phyloP scores from a whole-genome alignment of 2,329 filamentous ascomycete species.

The Cladosporium austrohemisphaericum region DNA sequence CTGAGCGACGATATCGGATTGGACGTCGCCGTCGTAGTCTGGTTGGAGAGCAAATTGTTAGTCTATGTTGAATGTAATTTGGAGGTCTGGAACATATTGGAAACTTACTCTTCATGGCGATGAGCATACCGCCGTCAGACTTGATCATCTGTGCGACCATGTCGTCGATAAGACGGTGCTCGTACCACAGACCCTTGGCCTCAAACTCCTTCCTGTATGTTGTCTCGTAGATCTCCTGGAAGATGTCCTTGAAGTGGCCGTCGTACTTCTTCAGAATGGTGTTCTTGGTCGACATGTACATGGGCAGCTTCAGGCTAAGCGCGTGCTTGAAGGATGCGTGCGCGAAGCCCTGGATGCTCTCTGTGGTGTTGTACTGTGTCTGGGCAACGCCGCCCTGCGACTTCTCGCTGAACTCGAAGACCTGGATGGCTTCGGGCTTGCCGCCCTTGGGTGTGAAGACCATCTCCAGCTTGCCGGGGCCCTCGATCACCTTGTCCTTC shows the following conservation, averaged over 20 bases:
- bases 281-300: conserved; percentile 99
- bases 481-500: conserved; percentile 80
- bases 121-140: conserved; percentile 91
- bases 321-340: conserved; percentile 97
- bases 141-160: conserved; percentile 99
- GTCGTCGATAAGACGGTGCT: conserved; percentile 98
- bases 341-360: conserved; percentile 90
- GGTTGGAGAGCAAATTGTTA: conserved; percentile 18
- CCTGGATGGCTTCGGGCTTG: conserved; percentile 78
- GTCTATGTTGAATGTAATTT: not conserved
- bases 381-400: conserved; percentile 73
- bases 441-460: conserved; percentile 84
- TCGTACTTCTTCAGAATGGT: conserved; percentile 99
- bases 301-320: conserved; percentile 77
- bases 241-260: conserved; percentile 98
- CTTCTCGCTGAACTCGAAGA: conserved; percentile 81
- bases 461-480: conserved; percentile 86
- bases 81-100: not conserved
- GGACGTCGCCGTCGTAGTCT: conserved; percentile 99
- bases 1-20: conserved; percentile 97
- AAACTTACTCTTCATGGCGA: conserved; percentile 90
- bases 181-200: conserved; percentile 93
- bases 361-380: conserved; percentile 97
- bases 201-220: conserved; percentile 87
- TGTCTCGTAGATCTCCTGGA: conserved; percentile 91